Conservation (phyloP, 1,284 basidiomycete species). For the Entoloma clypeatum region DNA sequence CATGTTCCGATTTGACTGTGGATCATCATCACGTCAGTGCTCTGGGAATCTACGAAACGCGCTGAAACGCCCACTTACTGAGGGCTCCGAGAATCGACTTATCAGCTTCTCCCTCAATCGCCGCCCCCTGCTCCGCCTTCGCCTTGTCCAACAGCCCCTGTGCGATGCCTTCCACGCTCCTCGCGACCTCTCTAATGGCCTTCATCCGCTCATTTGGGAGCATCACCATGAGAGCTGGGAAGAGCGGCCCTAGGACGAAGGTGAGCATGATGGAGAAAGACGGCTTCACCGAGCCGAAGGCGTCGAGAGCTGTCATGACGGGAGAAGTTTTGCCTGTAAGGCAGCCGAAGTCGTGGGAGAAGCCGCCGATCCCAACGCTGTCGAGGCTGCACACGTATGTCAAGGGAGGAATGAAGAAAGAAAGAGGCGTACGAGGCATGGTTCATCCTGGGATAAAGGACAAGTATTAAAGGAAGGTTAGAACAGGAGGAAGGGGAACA, state of each 20-base stretch:
- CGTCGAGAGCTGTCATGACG: conserved; percentile 8
- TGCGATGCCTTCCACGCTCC: conserved; percentile 6
- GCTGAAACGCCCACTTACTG: conserved; percentile 3
- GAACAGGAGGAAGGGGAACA: no score
- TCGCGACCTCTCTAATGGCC: conserved; percentile 1
- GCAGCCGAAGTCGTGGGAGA: conserved; percentile 14
- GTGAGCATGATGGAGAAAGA: background rate
- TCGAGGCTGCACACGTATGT: no score
- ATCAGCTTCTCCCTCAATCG: no score
- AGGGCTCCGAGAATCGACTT: conserved; percentile 8
- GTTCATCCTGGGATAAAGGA: conserved; percentile 39
- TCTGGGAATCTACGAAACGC: no score
- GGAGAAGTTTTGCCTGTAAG: conserved; percentile 8
- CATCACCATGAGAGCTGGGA: no score
- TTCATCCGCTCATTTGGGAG: no score
- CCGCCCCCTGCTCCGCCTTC: background rate
- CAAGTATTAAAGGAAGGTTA: no score
- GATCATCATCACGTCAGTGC: background rate
- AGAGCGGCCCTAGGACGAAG: background rate
- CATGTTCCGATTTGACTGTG: conserved; percentile 1
- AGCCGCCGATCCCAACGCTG: conserved; percentile 15
- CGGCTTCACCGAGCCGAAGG: conserved; percentile 6
- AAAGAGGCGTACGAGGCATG: conserved; percentile 41
- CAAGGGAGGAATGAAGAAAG: no score
- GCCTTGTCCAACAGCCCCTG: conserved; percentile 3